Evolutionary conservation across 306 rosid species (phyloP).

Genomic region (Castanopsis chinensis): DNA sequence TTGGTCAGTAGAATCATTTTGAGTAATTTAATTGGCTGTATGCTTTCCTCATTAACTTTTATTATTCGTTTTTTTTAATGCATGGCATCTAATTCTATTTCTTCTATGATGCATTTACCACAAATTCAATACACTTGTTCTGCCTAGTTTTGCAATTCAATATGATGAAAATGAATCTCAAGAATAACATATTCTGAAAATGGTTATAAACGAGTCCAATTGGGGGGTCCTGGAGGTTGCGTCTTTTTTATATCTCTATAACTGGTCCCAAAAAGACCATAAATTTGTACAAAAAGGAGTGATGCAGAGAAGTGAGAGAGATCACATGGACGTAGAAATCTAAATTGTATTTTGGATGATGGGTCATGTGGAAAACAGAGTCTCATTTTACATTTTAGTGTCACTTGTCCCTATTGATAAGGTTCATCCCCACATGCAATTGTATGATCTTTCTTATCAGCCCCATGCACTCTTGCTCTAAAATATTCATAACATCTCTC

Average conservation of each 20-base stretch:
- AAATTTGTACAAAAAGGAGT: neutral
- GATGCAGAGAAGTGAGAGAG: constrained; percentile 4
- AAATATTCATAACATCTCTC: neutral
- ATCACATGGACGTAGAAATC: constrained; percentile 5
- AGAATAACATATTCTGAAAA: neutral
- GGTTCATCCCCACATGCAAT: constrained; percentile 14
- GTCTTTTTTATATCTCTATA: neutral
- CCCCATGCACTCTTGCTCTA: constrained; percentile 15
- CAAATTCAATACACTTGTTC: neutral
- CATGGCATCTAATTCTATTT: too few species aligned
- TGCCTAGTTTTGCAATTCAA: neutral
- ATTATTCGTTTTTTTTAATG: too few species aligned
- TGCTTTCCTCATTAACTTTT: too few species aligned
- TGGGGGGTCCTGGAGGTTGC: neutral
- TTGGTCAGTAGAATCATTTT: too few species aligned
- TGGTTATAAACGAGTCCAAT: neutral
- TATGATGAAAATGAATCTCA: neutral
- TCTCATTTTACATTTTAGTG: neutral
- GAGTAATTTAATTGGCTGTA: too few species aligned
- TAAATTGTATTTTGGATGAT: neutral
- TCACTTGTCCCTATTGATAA: neutral
- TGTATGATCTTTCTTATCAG: constrained; percentile 14
- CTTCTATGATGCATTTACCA: too few species aligned
- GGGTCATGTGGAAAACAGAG: neutral
- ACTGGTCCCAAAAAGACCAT: neutral